A percentile compares a stretch with the other conserved stretches of the same genome.
These are phyloP conservation scores for Ulota crispa DNA, from an alignment of 225 moss, liverwort and hornwort genomes.

Conservation along the genomic window DNA sequence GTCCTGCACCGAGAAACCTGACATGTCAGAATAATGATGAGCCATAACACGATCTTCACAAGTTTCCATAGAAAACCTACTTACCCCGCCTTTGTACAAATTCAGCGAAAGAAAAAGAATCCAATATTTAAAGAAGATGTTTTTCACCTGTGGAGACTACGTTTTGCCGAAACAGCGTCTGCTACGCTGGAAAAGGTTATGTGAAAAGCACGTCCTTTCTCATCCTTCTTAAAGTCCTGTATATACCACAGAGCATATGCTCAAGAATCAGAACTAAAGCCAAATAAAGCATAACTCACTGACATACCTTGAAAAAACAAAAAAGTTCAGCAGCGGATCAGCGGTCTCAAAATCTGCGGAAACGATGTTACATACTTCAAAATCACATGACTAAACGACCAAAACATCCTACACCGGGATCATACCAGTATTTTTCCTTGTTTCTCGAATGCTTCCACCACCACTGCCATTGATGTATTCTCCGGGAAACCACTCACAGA, in stretches of 20 bases:
- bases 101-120: neutral
- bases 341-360: neutral
- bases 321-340: neutral
- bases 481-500: constrained; percentile 87
- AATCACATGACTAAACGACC: neutral
- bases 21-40: constrained; percentile 12
- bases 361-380: neutral
- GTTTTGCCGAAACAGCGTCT: constrained; percentile 88
- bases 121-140: neutral
- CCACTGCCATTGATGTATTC: constrained; percentile 79
- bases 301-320: neutral
- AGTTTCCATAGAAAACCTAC: neutral
- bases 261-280: neutral
- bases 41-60: neutral
- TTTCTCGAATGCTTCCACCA: constrained; percentile 95
- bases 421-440: constrained; percentile 85
- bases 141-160: constrained; percentile 77
- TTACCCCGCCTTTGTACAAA: neutral
- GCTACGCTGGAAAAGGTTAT: constrained; percentile 81
- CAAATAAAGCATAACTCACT: neutral
- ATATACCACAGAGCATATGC: neutral
- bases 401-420: constrained; percentile 12
- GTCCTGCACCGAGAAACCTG: constrained; percentile 54
- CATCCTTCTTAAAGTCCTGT: constrained; percentile 92
- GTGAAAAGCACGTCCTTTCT: constrained; percentile 72